A percentile compares a stretch with the other conserved stretches of the same genome.
These are phyloP conservation scores for Debaryomycetaceae sp. DNA, from an alignment of 1,139 yeast genomes.

Conservation along the genomic window DNA sequence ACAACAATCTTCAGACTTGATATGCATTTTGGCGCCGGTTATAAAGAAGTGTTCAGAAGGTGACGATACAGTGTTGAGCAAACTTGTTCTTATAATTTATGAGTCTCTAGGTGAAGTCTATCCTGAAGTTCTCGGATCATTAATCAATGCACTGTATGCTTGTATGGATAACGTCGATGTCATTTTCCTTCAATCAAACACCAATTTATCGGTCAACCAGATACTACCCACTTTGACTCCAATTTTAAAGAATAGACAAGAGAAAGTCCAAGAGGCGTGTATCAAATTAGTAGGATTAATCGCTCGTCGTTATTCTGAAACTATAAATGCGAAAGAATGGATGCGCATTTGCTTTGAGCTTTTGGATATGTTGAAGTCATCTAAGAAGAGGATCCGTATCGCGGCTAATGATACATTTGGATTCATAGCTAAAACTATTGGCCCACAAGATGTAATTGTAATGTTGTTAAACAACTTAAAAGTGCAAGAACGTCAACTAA, in stretches of 20 bases:
- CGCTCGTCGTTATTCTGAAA: conserved; percentile 81
- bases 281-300: conserved; percentile 79
- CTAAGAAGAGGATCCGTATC: conserved; percentile 72
- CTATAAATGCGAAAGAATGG: conserved; percentile 93
- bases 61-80: conserved; percentile 60
- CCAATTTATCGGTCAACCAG: conserved; percentile 81
- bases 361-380: conserved; percentile 83
- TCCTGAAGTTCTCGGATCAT: conserved; percentile 90
- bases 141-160: conserved; percentile 64
- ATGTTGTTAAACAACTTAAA: conserved; percentile 79
- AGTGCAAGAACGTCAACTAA: conserved; percentile 92
- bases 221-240: conserved; percentile 88
- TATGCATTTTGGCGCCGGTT: conserved; percentile 64
- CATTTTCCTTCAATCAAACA: conserved; percentile 54
- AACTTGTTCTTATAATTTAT: conserved; percentile 72
- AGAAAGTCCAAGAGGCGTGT: conserved; percentile 85
- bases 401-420: conserved; percentile 94
- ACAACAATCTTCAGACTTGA: conserved; percentile 82
- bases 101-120: conserved; percentile 94
- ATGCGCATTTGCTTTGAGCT: conserved; percentile 93
- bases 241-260: conserved; percentile 84
- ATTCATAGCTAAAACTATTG: conserved; percentile 84
- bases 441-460: conserved; percentile 92
- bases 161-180: conserved; percentile 34
- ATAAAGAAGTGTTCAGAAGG: conserved; percentile 56